Base-by-base conservation (phyloP, 2,329 filamentous ascomycete genomes). In the Ophiostoma populinum region DNA sequence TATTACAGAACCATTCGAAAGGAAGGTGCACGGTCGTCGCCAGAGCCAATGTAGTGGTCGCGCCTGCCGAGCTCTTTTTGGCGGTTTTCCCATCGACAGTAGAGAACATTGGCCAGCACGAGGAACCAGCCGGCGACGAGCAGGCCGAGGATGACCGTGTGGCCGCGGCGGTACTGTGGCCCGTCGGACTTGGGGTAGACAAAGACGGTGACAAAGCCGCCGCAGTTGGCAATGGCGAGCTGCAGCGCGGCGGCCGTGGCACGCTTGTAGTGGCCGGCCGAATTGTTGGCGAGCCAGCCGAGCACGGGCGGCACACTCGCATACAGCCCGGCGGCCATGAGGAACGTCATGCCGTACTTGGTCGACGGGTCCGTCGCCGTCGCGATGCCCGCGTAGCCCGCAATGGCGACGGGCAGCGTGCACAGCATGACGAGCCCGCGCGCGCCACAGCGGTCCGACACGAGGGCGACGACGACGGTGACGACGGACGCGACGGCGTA, bases 221-320 rank as follows among this genome's bases (percentile, higher is more conserved):
- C 74, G 7, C 63, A 67, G 43, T 80, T 80, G 0, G 74, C 75
- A 43, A 79, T 68, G 1, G 67, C 67, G 18, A 80, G 56, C 50
- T 80, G 74, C 44, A 79, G 46, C 0, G 67, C 75, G 1, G 67
- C 68, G 0, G 74, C 75, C 0, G 75, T 79, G 0, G 76, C 75
- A 11, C 75, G 57, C 50, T 80, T 80, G 47, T 79, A 80, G 47
- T 80, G 75, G 0, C 69, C 72, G 0, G 73, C 71, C 1, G 66
- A 72, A 48, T 79, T 79, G 47, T 78, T 78, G 2, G 68, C 67
- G 41, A 73, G 67, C 73, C 74, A 79, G 1, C 66, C 72, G 8
- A 79, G 54, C 3, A 76, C 43, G 13, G 65, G 67, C 0, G 74
- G 73, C 0, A 77, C 70, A 27, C 66, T 69, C 30, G 62, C 60